Evolutionary conservation across 805 yeast species (phyloP), one percentile per base, ranked within the genome.

Genomic region (Sungouiella thailandica): DNA sequence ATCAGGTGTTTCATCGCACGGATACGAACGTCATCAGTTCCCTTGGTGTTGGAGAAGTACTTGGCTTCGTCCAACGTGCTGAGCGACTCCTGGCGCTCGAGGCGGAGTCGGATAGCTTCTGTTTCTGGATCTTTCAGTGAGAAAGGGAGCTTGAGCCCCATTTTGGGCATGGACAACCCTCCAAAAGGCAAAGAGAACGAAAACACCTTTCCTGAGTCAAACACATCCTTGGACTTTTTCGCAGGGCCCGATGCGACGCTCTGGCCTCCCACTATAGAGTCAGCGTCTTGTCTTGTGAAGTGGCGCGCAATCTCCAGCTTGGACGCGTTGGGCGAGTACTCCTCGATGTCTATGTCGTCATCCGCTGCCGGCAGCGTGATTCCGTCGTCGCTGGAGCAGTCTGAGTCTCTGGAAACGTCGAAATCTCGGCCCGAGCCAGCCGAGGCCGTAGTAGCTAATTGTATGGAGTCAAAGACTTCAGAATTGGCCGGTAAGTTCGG

Each of bases 1-100:
- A 87, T 48, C 1, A 85, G 74, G 38, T 76, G 74, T 43, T 74
- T 76, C 32, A 88, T 71, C 0, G 95, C 96, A 17, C 80, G 62
- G 14, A 80, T 55, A 33, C 93, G 68, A 1, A 80, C 78, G 47
- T 81, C 80, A 37, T 79, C 89, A 22, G 76, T 67, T 5, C 78
- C 78, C 29, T 73, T 74, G 27, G 70, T 62, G 36, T 72, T 63
- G 33, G 62, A 66, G 53, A 74, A 85, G 20, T 74, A 60, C 9
- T 62, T 55, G 1, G 78, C 78, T 44, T 86, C 95, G 35, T 82
- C 85, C 4, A 72, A 24, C 0, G 87, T 80, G 26, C 72, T 61
- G 18, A 80, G 68, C 0, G 81, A 68, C 39, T 75, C 76, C 37
- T 76, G 81, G 23, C 82, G 64, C 30, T 65, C 60, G 23, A 76